Evolutionary conservation across 306 rosid genomes (phyloP).

Genomic region (Citrullus amarus): DNA sequence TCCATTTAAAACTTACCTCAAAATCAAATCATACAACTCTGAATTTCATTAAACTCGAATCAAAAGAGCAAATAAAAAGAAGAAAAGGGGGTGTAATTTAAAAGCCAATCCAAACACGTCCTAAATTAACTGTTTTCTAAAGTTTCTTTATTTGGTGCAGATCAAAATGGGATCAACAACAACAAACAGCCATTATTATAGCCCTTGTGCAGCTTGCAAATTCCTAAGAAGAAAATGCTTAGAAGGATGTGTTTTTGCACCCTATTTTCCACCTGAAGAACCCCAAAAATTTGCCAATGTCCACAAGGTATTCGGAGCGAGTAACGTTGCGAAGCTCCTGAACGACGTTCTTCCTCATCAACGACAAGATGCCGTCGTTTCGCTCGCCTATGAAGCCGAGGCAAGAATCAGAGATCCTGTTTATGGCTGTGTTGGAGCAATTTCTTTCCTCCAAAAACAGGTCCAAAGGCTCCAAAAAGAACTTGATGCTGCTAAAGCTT

Average conservation of each 20-base stretch:
- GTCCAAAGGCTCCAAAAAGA: conserved; percentile 88
- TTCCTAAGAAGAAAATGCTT: conserved; percentile 85
- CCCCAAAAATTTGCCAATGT: conserved; percentile 90
- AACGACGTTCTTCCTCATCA: conserved; percentile 88
- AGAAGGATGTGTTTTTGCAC: conserved; percentile 81
- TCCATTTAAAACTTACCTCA: neutral
- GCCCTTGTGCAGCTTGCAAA: conserved; percentile 96
- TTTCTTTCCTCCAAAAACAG: conserved; percentile 80
- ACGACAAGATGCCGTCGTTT: conserved; percentile 84
- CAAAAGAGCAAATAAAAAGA: neutral
- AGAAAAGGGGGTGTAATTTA: neutral
- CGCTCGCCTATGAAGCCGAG: conserved; percentile 90
- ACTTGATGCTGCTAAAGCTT: conserved; percentile 73
- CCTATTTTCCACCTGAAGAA: conserved; percentile 93
- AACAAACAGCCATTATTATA: conserved; percentile 27
- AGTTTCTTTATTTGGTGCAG: neutral
- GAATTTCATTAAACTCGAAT: neutral
- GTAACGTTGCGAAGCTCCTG: conserved; percentile 87
- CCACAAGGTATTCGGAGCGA: conserved; percentile 93
- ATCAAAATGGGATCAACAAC: conserved; percentile 22
- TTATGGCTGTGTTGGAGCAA: conserved; percentile 88
- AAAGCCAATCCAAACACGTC: no score
- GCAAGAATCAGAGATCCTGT: conserved; percentile 86
- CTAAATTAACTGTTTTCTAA: no score
- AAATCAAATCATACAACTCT: neutral